Evolutionary conservation across 129 eudicot species (phyloP).

Genomic region (Chrysanthemum makinoi): DNA sequence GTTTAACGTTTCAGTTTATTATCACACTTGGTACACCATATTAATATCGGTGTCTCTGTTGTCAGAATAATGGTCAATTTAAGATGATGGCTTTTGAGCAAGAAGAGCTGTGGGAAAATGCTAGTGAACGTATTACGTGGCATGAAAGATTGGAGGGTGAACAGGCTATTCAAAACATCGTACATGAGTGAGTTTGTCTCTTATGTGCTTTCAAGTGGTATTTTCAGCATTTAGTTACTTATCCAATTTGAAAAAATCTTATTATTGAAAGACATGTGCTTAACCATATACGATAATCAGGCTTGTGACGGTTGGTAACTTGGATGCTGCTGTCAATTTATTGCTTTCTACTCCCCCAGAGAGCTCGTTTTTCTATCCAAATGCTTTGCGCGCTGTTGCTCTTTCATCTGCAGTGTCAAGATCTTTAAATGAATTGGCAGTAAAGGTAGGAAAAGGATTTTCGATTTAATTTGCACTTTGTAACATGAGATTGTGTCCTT

Average conservation of each 20-base stretch:
- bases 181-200: constrained; percentile 79
- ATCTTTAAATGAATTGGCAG: constrained; percentile 88
- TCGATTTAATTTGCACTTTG: constrained; percentile 5
- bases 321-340: constrained; percentile 91
- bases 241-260: too few relatives aligned
- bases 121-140: constrained; percentile 87
- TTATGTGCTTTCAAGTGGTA: background rate
- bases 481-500: background rate
- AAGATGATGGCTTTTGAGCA: constrained; percentile 83
- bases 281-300: constrained; percentile 38
- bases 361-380: constrained; percentile 80
- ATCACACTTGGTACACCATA: too few relatives aligned
- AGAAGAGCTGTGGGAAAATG: constrained; percentile 81
- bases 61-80: constrained; percentile 69
- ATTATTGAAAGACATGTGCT: too few relatives aligned
- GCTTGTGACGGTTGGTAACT: constrained; percentile 88
- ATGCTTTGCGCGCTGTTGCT: constrained; percentile 97
- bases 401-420: constrained; percentile 94
- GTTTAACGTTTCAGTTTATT: background rate
- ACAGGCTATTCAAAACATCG: constrained; percentile 82
- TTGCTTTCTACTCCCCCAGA: constrained; percentile 95
- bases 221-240: too few relatives aligned
- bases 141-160: constrained; percentile 91
- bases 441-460: constrained; percentile 52
- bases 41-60: background rate